phyloP scores from a whole-genome alignment of 352 stramenopile genomes.

The Globisporangium polare region DNA sequence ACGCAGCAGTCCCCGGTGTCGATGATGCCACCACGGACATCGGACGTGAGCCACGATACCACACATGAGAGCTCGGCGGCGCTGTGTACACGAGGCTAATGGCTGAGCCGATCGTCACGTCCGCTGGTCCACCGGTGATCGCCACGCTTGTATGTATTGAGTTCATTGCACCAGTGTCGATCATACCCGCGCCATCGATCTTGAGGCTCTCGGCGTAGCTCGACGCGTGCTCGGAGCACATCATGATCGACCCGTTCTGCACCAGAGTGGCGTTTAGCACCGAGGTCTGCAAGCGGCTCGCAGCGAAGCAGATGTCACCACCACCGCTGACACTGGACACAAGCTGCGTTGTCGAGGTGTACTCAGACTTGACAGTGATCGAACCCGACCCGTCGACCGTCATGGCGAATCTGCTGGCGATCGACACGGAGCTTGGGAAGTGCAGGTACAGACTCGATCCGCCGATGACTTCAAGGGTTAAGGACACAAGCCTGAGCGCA shows the following conservation, averaged over 20 bases:
- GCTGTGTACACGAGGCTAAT: not conserved
- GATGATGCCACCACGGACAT: not conserved
- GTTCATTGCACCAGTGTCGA: not conserved
- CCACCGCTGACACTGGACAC: not conserved
- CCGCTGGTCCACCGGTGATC: not conserved
- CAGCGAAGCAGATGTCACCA: slow-evolving; percentile 1
- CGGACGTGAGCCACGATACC: slow-evolving; percentile 1
- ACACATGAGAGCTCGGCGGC: not conserved
- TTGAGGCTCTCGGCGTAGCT: not conserved
- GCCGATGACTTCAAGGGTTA: not conserved
- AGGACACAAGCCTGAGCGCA: not conserved
- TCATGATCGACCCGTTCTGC: slow-evolving; percentile 1
- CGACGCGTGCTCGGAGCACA: not conserved
- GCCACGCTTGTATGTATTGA: not conserved
- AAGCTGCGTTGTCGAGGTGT: not conserved
- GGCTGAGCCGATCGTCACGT: not conserved
- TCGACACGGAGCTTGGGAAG: not conserved
- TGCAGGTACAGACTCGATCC: slow-evolving; percentile 1
- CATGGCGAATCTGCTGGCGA: not conserved
- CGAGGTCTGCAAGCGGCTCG: not conserved
- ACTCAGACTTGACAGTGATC: not conserved
- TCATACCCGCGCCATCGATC: not conserved
- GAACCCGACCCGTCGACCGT: not conserved
- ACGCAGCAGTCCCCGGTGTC: not conserved
- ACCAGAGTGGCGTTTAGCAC: not conserved